Evolutionary conservation across 1,139 yeast species (phyloP), one percentile per base, ranked within the genome.

Genomic region (Taphrina deformans): DNA sequence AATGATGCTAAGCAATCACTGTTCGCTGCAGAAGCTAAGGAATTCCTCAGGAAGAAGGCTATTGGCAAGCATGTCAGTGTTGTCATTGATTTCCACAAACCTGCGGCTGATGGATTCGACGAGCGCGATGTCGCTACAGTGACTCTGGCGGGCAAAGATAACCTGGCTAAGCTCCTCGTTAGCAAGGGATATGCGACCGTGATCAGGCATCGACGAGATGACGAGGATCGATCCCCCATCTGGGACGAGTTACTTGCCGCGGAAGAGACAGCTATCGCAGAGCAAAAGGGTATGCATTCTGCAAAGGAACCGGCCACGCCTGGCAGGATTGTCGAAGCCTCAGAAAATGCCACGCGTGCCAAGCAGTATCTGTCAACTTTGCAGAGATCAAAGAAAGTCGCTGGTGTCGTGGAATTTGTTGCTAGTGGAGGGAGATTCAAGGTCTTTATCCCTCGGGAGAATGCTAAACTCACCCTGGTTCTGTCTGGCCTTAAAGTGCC

Each of bases 201-300:
- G 26, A 82, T 88, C 67, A 85, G 85, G 74, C 96, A 88, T 75
- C 85, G 86, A 73, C 86, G 85, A 74, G 90, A 88, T 67, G 87
- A 86, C 41, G 83, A 83, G 51, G 90, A 86, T 73, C 82, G 91
- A 70, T 85, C 96, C 0, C 81, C 85, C 46, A 82, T 85, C 70
- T 89, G 96, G 95, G 96, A 89, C 73, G 81, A 80, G 65, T 80
- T 89, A 66, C 75, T 88, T 58, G 96, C 88, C 73, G 78, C 86
- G 64, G 96, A 90, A 75, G 79, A 81, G 55, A 79, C 79, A 56
- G 86, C 93, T 26, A 80, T 79, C 69, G 82, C 80, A 65, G 76
- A 76, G 31, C 83, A 85, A 70, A 79, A 79, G 66, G 96, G 96
- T 35, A 79, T 89, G 64, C 86, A 82, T 73, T 79, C 85, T 59